Evolutionary conservation across 495 filamentous ascomycete genomes (phyloP).

Genomic region (Zalerion maritima): DNA sequence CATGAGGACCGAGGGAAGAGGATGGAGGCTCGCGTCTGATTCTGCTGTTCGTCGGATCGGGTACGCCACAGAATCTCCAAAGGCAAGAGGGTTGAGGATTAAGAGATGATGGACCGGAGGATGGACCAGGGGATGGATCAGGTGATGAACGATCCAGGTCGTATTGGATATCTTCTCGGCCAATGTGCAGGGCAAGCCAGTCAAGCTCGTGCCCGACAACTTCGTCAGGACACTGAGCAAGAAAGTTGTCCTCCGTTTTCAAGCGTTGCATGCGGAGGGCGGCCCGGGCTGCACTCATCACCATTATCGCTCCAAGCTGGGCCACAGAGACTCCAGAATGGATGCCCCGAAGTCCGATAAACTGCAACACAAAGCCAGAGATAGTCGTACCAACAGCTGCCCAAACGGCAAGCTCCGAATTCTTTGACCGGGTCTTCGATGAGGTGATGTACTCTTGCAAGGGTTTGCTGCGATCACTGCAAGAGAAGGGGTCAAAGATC

Average conservation of each 20-base stretch:
- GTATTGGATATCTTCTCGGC: too few relatives aligned
- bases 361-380: conserved; percentile 18
- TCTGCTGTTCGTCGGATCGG: too few relatives aligned
- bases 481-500: conserved; percentile 5
- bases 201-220: conserved; percentile 23
- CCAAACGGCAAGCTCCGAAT: too few relatives aligned
- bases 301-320: conserved; percentile 26
- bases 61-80: too few relatives aligned
- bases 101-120: too few relatives aligned
- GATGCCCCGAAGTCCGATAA: conserved; percentile 31
- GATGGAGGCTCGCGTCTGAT: too few relatives aligned
- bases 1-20: too few relatives aligned
- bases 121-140: too few relatives aligned
- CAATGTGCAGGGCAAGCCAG: conserved; percentile 17
- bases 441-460: too few relatives aligned
- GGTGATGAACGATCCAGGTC: too few relatives aligned
- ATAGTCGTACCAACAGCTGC: conserved; percentile 2
- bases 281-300: conserved; percentile 30
- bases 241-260: conserved; percentile 20
- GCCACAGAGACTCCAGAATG: conserved; percentile 31
- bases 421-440: not conserved
- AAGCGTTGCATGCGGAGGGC: conserved; percentile 14
- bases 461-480: not conserved
- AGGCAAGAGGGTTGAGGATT: too few relatives aligned
- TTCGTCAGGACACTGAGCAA: conserved; percentile 5